phyloP scores from a whole-genome alignment of 148 eudicot genomes.

The Rhododendron molle region DNA sequence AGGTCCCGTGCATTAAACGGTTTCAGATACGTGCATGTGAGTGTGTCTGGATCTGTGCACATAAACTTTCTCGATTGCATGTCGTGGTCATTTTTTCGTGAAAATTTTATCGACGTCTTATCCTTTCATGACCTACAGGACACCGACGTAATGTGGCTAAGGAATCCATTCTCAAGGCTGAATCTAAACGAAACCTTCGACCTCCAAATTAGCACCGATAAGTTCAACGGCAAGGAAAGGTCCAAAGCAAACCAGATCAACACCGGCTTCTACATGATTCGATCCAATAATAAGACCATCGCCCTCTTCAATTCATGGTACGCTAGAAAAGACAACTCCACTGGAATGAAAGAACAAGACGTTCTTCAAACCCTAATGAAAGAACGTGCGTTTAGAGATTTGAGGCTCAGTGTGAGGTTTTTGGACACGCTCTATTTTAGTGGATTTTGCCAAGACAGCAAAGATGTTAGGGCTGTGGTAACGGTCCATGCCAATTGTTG shows the following conservation, averaged over 20 bases:
- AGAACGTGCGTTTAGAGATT: conserved; percentile 18
- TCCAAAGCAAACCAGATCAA: conserved; percentile 43
- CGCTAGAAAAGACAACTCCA: conserved; percentile 39
- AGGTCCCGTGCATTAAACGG: too few species aligned
- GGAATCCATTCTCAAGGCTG: conserved; percentile 52
- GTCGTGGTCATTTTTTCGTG: too few species aligned
- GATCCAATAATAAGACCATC: conserved; percentile 60
- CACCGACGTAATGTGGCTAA: conserved; percentile 62
- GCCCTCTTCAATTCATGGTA: conserved; percentile 60
- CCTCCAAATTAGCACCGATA: conserved; percentile 49
- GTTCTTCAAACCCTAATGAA: conserved; percentile 34
- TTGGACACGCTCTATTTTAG: conserved; percentile 60
- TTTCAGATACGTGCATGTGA: too few species aligned
- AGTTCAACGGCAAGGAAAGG: conserved; percentile 31
- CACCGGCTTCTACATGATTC: conserved; percentile 71
- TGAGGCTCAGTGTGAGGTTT: conserved; percentile 30
- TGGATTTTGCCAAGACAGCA: conserved; percentile 54
- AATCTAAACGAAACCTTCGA: conserved; percentile 29
- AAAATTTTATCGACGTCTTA: too few species aligned
- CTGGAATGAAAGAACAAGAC: conserved; percentile 67
- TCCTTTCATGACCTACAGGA: conserved; percentile 35
- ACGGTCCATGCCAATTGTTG: conserved; percentile 89
- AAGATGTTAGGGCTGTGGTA: conserved; percentile 34
- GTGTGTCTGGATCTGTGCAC: too few species aligned
- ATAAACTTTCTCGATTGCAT: too few species aligned